Percentiles rank a stretch among this genome's conserved stretches.
These are phyloP conservation scores for Pyrenula massariospora DNA, from an alignment of 495 filamentous ascomycete species.

Conservation along the genomic window DNA sequence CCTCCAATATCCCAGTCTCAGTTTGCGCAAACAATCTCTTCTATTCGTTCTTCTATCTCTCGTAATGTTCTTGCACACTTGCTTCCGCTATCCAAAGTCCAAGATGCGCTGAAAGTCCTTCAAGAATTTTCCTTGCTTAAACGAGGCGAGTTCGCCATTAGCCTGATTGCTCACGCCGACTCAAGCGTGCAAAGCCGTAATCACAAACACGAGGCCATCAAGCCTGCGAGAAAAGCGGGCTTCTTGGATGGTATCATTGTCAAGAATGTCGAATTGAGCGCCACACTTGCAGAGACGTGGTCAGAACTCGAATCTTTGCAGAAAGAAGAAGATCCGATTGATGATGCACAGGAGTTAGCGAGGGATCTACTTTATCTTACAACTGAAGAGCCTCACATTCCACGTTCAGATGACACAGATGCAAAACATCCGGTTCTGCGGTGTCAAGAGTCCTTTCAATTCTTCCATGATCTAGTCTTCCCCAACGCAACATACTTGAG, in stretches of 20 bases:
- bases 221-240: slow-evolving; percentile 14
- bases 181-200: slow-evolving; percentile 42
- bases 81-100: slow-evolving; percentile 60
- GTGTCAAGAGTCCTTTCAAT: neutral
- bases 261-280: slow-evolving; percentile 76
- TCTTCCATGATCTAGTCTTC: slow-evolving; percentile 73
- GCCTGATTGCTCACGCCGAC: slow-evolving; percentile 74
- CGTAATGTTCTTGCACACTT: slow-evolving; percentile 70
- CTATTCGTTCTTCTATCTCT: slow-evolving; percentile 70
- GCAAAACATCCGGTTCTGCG: slow-evolving; percentile 15
- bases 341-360: slow-evolving; percentile 68
- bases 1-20: slow-evolving; percentile 61
- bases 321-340: slow-evolving; percentile 59
- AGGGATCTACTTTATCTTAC: slow-evolving; percentile 62
- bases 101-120: slow-evolving; percentile 65
- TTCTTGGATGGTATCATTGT: slow-evolving; percentile 48
- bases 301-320: slow-evolving; percentile 61
- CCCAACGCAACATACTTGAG: slow-evolving; percentile 62
- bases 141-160: slow-evolving; percentile 81
- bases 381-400: slow-evolving; percentile 26
- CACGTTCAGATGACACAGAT: slow-evolving; percentile 17
- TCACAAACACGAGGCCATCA: slow-evolving; percentile 4
- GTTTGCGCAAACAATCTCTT: slow-evolving; percentile 57
- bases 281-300: slow-evolving; percentile 65
- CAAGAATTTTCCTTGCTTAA: slow-evolving; percentile 81